Percentiles rank a stretch among this genome's conserved stretches.
Evolutionary conservation across 225 moss, liverwort and hornwort species (phyloP).

Genomic region (Pseudisothecium myosuroides): DNA sequence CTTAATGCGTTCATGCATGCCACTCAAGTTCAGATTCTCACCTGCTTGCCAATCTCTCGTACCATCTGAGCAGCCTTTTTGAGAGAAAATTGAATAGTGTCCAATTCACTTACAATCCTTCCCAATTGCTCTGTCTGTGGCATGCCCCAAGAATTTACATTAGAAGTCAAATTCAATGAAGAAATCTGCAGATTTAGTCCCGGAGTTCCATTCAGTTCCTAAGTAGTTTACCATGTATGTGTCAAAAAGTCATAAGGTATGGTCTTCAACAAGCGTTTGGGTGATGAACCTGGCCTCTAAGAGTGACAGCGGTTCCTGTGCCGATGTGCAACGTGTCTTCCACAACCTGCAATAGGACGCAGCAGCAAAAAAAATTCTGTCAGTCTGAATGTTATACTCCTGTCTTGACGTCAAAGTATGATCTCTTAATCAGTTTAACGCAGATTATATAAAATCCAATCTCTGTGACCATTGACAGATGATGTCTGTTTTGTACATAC

Average conservation of each 20-base stretch:
- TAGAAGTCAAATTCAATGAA: background rate
- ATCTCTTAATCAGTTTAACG: background rate
- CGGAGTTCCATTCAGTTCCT: background rate
- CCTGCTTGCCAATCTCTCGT: constrained; percentile 86
- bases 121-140: constrained; percentile 93
- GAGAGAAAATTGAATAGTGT: constrained; percentile 88
- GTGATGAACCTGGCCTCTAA: constrained; percentile 60
- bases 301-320: constrained; percentile 78
- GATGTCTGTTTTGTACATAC: constrained; percentile 8
- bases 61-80: constrained; percentile 90
- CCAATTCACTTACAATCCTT: constrained; percentile 88
- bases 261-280: background rate
- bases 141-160: background rate
- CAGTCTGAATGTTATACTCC: background rate
- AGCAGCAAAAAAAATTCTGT: background rate
- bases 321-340: constrained; percentile 84
- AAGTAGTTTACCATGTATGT: background rate
- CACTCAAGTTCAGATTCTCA: background rate
- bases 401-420: background rate
- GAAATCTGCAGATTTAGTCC: background rate
- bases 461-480: no score
- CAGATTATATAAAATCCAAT: background rate
- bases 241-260: background rate
- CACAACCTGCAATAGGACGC: constrained; percentile 40
- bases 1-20: background rate